Conservation (phyloP, 768 basidiomycete genomes). For the Holtermannia corniformis region DNA sequence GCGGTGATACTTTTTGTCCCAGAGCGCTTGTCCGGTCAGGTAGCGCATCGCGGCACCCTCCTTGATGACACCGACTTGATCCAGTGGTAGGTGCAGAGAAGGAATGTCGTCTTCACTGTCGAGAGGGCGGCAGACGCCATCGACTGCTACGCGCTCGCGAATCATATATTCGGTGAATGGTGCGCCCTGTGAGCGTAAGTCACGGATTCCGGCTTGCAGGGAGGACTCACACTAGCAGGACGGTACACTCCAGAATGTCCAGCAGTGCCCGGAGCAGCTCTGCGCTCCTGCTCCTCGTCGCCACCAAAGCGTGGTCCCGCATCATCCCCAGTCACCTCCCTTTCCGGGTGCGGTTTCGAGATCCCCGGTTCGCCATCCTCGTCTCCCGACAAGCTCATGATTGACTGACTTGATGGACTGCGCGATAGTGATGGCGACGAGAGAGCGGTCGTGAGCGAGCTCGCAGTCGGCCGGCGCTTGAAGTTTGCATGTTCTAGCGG, state of each 20-base stretch:
- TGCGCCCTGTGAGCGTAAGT: background rate
- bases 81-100: conserved; percentile 56
- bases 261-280: conserved; percentile 13
- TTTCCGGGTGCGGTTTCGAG: background rate
- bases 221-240: conserved; percentile 1
- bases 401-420: background rate
- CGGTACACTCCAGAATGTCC: conserved; percentile 24
- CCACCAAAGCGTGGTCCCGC: conserved; percentile 28
- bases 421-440: background rate
- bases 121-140: conserved; percentile 70
- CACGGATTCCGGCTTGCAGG: no score
- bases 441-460: background rate
- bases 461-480: background rate
- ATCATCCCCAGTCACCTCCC: conserved; percentile 20
- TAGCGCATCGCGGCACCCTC: conserved; percentile 71
- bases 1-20: conserved; percentile 32
- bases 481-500: background rate
- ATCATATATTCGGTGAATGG: conserved; percentile 59
- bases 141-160: conserved; percentile 75
- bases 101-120: conserved; percentile 60
- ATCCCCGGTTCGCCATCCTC: background rate
- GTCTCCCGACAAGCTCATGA: background rate
- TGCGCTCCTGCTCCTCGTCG: conserved; percentile 12
- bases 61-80: conserved; percentile 63
- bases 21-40: conserved; percentile 44